Evolutionary conservation across 352 stramenopile genomes (phyloP), one percentile per base, ranked within the genome.

Genomic region (Globisporangium paroecandrum): DNA sequence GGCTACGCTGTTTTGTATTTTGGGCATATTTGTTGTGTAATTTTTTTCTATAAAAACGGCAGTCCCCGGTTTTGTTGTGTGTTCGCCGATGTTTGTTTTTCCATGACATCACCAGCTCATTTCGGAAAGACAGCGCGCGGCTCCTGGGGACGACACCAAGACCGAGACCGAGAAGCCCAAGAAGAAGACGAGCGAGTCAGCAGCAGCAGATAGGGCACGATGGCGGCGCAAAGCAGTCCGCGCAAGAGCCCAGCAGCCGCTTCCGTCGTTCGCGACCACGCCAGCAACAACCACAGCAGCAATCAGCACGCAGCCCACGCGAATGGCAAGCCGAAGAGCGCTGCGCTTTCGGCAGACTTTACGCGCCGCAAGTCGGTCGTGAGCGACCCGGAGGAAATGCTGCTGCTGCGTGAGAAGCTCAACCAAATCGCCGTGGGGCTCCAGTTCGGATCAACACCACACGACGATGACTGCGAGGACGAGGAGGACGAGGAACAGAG

Each of bases 351-450:
- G 2, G 8, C 22, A 7, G 47, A 27, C 22, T 51, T 32, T 13
- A 25, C 77, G 62, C 77, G 77, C n/a, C 78, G 77, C 64, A 87
- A 87, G 66, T 87, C 78, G 49, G 70, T 87, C 15, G 77, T 87
- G n/a, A 84, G 70, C 59, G 78, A 83, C 53, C 79, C 77, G 20
- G 78, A 91, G 58, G 83, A 91, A 68, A 81, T 91, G 72, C 56
- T 79, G n/a, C 66, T 92, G 62, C 66, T 92, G 51, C 75, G 83
- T 3, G 83, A 92, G 66, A 92, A 92, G 74, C 83, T 92, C 66
- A 89, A 78, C 43, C 76, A 79, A 57, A 92, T 92, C 73, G 83
- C 83, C 1, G 80, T 92, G 15, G 73, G 66, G 15, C 58, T 70
- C 38, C 38, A 54, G 10, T 66, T 66, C 49, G 51, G 64, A 10